A percentile compares a stretch with the other conserved stretches of the same genome.
Conservation (phyloP, 139 green algal species). For the Chlorella vulgaris region DNA sequence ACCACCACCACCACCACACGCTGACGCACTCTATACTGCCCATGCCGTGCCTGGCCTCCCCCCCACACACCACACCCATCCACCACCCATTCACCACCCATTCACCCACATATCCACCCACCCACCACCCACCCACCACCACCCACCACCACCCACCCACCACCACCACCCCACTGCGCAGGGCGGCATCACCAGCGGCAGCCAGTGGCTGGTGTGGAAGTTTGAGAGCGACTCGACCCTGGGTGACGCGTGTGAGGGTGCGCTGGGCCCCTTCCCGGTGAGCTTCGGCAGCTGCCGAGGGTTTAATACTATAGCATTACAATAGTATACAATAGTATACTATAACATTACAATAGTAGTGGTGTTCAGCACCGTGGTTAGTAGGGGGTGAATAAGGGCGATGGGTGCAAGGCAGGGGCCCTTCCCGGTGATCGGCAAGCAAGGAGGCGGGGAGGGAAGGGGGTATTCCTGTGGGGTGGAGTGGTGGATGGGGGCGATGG, state of each 20-base stretch:
- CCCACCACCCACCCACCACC: not conserved
- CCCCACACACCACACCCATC: too few relatives aligned
- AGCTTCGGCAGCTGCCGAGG: not conserved
- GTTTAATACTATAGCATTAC: too few relatives aligned
- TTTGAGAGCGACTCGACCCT: conserved; percentile 92
- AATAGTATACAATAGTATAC: too few relatives aligned
- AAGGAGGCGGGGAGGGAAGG: not conserved
- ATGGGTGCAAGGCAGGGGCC: not conserved
- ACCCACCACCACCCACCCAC: not conserved
- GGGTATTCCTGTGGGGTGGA: not conserved
- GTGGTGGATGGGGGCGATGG: too few relatives aligned
- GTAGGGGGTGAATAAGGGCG: not conserved
- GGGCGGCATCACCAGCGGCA: conserved; percentile 67
- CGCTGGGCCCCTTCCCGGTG: conserved; percentile 72
- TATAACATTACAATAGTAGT: too few relatives aligned
- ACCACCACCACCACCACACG: too few relatives aligned
- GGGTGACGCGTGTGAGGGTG: conserved; percentile 66
- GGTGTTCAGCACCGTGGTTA: too few relatives aligned
- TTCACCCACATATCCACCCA: not conserved
- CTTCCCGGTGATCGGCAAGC: not conserved
- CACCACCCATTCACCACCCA: too few relatives aligned
- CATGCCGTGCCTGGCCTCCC: too few relatives aligned
- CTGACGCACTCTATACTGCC: too few relatives aligned
- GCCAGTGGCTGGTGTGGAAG: conserved; percentile 89
- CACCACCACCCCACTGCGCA: not conserved